These are phyloP conservation scores for Lantana camara DNA, from an alignment of 257 asterid genomes.

Conservation along the genomic window DNA sequence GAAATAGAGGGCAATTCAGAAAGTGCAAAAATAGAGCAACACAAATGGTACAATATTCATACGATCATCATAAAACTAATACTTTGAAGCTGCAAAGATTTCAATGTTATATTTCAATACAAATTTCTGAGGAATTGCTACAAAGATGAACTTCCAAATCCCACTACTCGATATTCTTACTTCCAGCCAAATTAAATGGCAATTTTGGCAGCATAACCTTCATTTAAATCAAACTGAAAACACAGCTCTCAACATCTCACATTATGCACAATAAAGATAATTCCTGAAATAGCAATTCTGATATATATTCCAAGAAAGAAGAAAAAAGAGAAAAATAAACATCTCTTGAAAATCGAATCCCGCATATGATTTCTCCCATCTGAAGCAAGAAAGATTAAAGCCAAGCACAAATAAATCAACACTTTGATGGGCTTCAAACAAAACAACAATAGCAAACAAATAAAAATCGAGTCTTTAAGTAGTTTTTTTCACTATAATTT, in stretches of 20 bases:
- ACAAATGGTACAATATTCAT: background rate
- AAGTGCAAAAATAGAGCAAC: background rate
- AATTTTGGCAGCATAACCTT: background rate
- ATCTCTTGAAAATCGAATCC: background rate
- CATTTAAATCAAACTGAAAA: background rate
- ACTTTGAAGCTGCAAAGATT: background rate
- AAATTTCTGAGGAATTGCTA: background rate
- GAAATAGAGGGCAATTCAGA: slow-evolving; percentile 14
- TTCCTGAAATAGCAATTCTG: slow-evolving; percentile 12
- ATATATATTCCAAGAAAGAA: background rate
- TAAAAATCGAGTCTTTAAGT: background rate
- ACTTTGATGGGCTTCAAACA: background rate
- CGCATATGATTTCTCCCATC: background rate
- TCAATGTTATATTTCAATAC: background rate
- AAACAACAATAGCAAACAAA: background rate
- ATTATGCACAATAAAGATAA: background rate
- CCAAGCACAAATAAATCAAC: background rate
- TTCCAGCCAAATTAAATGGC: too few species aligned
- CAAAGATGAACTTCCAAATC: background rate
- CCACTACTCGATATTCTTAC: too few species aligned
- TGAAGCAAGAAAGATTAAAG: background rate
- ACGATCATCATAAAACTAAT: background rate
- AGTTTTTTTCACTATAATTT: slow-evolving; percentile 1
- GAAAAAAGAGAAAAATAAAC: background rate
- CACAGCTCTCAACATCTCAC: background rate